These are phyloP conservation scores for Ensete ventricosum DNA, from an alignment of 176 grass and related monocot species.

Conservation along the genomic window DNA sequence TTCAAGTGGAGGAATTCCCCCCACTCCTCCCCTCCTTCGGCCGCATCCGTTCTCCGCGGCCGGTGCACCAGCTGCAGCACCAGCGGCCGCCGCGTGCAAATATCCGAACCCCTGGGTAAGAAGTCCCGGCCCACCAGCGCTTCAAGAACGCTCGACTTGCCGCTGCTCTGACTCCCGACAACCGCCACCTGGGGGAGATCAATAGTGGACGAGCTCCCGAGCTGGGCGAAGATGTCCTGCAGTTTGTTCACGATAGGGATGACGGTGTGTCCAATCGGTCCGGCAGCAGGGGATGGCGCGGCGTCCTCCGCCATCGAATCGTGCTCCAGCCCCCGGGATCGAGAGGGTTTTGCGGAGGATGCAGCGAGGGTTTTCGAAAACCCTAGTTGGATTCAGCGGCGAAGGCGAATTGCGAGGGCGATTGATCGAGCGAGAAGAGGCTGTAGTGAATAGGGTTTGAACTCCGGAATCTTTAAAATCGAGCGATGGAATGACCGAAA, in stretches of 20 bases:
- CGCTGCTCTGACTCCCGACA: slow-evolving; percentile 87
- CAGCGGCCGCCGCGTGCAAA: slow-evolving; percentile 74
- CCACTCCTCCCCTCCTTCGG: slow-evolving; percentile 45
- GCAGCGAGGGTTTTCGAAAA: not conserved
- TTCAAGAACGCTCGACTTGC: slow-evolving; percentile 90
- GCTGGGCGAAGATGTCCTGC: slow-evolving; percentile 58
- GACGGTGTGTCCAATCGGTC: slow-evolving; percentile 27
- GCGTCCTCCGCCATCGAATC: slow-evolving; percentile 20
- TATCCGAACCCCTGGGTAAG: slow-evolving; percentile 63
- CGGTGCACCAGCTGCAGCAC: slow-evolving; percentile 85
- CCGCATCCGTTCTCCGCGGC: not conserved
- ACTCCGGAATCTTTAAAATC: not conserved
- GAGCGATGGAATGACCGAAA: not conserved
- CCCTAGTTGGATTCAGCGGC: slow-evolving; percentile 9
- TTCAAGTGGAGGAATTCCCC: slow-evolving; percentile 75
- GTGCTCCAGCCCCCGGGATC: not conserved
- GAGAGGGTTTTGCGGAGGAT: not conserved
- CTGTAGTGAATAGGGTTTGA: not conserved
- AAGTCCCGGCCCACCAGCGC: slow-evolving; percentile 88
- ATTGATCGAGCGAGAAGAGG: not conserved
- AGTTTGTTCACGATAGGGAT: slow-evolving; percentile 62
- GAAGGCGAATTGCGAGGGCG: not conserved
- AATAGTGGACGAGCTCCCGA: slow-evolving; percentile 41
- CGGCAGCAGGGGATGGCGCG: slow-evolving; percentile 27
- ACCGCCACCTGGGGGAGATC: slow-evolving; percentile 79